These are phyloP conservation scores for Rubia peregrina DNA, from an alignment of 305 asterid genomes.

Conservation along the genomic window DNA sequence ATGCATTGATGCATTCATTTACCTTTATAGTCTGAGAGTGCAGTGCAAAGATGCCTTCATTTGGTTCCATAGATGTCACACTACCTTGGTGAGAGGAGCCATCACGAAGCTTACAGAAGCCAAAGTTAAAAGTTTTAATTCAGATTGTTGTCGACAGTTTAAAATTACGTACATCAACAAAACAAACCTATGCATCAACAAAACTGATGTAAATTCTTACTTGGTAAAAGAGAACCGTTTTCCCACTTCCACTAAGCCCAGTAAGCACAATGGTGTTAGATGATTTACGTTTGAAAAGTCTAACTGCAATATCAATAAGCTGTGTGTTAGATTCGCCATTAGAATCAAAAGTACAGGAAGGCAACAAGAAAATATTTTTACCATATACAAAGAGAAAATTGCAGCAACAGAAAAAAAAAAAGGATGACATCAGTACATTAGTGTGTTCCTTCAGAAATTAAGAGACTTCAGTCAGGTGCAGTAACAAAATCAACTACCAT, in stretches of 20 bases:
- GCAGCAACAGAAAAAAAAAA: not conserved
- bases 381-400: not conserved
- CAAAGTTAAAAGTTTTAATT: conserved; percentile 11
- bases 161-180: not conserved
- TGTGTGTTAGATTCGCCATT: not conserved
- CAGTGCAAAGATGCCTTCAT: conserved; percentile 54
- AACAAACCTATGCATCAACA: not conserved
- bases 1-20: conserved; percentile 11
- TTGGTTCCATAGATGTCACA: conserved; percentile 81
- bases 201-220: conserved; percentile 25
- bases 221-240: conserved; percentile 64
- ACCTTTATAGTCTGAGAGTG: conserved; percentile 66
- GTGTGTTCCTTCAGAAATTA: not conserved
- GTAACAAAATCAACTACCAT: not conserved
- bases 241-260: conserved; percentile 89
- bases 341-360: not conserved
- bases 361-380: not conserved
- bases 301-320: conserved; percentile 36
- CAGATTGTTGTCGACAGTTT: conserved; percentile 4
- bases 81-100: conserved; percentile 78
- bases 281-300: conserved; percentile 44
- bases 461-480: not conserved
- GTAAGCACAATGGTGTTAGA: conserved; percentile 62
- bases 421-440: not conserved
- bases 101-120: conserved; percentile 53